phyloP scores from a whole-genome alignment of 1,284 basidiomycete species.

The Ceratobasidium sp. region DNA sequence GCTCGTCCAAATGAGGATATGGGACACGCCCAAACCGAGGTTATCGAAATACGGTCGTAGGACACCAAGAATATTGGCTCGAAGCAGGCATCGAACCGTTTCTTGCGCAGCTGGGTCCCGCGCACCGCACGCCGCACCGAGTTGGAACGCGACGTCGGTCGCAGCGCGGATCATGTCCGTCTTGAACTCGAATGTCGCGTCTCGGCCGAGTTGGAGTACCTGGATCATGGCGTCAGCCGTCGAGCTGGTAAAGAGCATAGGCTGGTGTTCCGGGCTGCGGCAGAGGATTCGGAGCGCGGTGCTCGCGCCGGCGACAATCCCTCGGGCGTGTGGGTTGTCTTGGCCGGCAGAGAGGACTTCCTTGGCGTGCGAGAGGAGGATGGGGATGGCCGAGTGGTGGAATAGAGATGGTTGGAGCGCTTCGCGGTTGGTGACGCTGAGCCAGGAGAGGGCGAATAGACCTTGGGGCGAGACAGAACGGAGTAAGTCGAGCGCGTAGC shows the following conservation, averaged over 20 bases:
- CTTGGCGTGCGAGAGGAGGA: slow-evolving; percentile 13
- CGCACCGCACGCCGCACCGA: slow-evolving; percentile 4
- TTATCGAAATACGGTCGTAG: slow-evolving; percentile 36
- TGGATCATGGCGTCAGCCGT: slow-evolving; percentile 18
- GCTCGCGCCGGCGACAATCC: slow-evolving; percentile 21
- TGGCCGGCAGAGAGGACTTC: slow-evolving; percentile 19
- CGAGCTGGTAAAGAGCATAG: slow-evolving; percentile 7
- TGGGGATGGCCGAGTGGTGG: slow-evolving; percentile 20
- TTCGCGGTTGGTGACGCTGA: slow-evolving; percentile 17
- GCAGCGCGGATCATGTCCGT: slow-evolving; percentile 35
- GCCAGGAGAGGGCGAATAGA: slow-evolving; percentile 21
- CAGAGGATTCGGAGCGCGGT: slow-evolving; percentile 21
- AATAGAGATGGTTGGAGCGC: slow-evolving; percentile 13
- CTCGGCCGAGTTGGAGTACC: slow-evolving; percentile 25
- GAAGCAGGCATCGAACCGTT: slow-evolving; percentile 7
- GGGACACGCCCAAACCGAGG: slow-evolving; percentile 26
- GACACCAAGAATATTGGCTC: slow-evolving; percentile 19
- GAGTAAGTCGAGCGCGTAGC: slow-evolving; percentile 18
- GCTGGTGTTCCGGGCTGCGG: slow-evolving; percentile 20
- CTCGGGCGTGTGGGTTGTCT: slow-evolving; percentile 32
- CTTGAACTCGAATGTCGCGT: slow-evolving; percentile 37
- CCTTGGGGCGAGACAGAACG: slow-evolving; percentile 13
- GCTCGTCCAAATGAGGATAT: slow-evolving; percentile 27
- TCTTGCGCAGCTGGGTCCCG: neutral
- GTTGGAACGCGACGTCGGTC: slow-evolving; percentile 25